phyloP scores from a whole-genome alignment of 495 filamentous ascomycete species.

The Elaphomyces granulatus region DNA sequence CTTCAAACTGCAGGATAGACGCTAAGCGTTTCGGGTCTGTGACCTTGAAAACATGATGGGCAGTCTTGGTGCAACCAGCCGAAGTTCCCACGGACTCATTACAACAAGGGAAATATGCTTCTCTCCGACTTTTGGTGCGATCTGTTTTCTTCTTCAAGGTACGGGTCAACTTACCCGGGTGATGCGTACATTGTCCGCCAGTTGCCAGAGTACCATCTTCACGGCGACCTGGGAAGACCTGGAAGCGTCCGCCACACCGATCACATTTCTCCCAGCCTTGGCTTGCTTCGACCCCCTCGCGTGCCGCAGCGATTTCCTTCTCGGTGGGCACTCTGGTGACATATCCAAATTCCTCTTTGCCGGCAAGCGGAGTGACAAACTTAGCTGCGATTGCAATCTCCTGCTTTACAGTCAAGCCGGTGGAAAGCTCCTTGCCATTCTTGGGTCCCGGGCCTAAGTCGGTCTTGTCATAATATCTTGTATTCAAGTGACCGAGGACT shows the following conservation, averaged over 20 bases:
- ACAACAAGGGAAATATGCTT: slow-evolving; percentile 67
- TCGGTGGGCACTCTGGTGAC: slow-evolving; percentile 47
- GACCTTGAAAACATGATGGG: slow-evolving; percentile 80
- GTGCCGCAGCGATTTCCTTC: slow-evolving; percentile 46
- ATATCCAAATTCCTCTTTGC: slow-evolving; percentile 57
- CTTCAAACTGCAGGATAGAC: slow-evolving; percentile 58
- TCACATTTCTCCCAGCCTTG: slow-evolving; percentile 79
- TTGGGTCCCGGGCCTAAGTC: slow-evolving; percentile 12
- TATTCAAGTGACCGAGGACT: slow-evolving; percentile 26
- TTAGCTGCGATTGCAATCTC: slow-evolving; percentile 50
- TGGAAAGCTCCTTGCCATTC: slow-evolving; percentile 34
- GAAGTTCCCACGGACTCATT: slow-evolving; percentile 51
- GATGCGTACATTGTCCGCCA: slow-evolving; percentile 63
- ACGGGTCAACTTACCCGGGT: slow-evolving; percentile 49
- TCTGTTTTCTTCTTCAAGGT: slow-evolving; percentile 35
- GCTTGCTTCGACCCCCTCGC: slow-evolving; percentile 45
- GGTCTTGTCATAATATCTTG: slow-evolving; percentile 29
- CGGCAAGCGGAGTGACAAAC: slow-evolving; percentile 43
- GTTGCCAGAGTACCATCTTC: slow-evolving; percentile 67
- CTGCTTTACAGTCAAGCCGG: slow-evolving; percentile 48
- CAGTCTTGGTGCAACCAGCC: slow-evolving; percentile 51
- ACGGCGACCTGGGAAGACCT: slow-evolving; percentile 79
- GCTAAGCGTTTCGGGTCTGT: slow-evolving; percentile 62
- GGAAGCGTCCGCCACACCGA: slow-evolving; percentile 71
- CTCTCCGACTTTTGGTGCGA: slow-evolving; percentile 23